phyloP scores from a whole-genome alignment of 305 asterid species.

The Solanum hybrid region DNA sequence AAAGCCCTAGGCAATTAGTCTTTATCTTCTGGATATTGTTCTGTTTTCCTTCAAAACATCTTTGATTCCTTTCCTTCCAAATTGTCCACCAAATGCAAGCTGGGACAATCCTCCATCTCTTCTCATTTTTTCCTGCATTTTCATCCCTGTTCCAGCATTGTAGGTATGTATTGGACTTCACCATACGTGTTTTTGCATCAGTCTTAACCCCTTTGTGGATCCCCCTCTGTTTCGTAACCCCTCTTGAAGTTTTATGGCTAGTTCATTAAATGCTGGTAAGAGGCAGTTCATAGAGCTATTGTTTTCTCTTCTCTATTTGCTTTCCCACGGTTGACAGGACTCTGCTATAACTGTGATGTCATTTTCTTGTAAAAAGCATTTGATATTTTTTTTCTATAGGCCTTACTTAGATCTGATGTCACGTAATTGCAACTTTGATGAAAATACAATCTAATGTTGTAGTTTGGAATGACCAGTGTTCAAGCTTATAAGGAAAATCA shows the following conservation, averaged over 20 bases:
- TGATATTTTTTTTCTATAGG: background rate
- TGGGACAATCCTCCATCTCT: too few species aligned
- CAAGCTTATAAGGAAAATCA: background rate
- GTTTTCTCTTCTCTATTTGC: background rate
- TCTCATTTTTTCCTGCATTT: too few species aligned
- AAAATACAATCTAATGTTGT: background rate
- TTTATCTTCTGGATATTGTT: too few species aligned
- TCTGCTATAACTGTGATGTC: background rate
- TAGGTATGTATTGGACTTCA: background rate
- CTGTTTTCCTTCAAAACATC: too few species aligned
- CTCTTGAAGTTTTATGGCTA: background rate
- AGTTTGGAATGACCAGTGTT: background rate
- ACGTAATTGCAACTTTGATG: background rate
- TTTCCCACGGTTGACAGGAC: background rate
- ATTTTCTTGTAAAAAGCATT: background rate
- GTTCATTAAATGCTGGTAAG: background rate
- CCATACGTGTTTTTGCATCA: background rate
- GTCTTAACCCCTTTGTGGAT: background rate
- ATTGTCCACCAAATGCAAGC: too few species aligned
- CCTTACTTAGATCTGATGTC: background rate
- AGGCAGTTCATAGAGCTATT: background rate
- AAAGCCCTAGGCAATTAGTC: too few species aligned
- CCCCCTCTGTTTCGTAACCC: background rate
- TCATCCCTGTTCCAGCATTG: too few species aligned
- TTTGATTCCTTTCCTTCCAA: too few species aligned